These are phyloP conservation scores for Eutrema japonicum DNA, from an alignment of 345 rosid species.

Conservation along the genomic window DNA sequence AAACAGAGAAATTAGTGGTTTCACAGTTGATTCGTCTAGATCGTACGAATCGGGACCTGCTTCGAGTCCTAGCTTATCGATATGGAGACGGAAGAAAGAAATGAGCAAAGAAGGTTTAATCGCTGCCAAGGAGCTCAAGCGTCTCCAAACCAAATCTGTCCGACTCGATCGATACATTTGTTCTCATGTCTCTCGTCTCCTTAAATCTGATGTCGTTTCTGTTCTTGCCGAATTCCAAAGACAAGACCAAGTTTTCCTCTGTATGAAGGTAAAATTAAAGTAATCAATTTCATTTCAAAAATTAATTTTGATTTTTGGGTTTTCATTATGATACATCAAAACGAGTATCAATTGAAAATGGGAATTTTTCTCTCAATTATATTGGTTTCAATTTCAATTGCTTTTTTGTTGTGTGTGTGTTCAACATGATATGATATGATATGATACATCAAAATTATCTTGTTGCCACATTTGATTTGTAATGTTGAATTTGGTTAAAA, in stretches of 20 bases:
- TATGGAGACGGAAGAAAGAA: constrained; percentile 96
- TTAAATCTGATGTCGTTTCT: constrained; percentile 82
- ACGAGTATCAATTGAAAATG: background rate
- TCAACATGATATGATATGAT: too few species aligned
- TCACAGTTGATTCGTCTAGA: constrained; percentile 13
- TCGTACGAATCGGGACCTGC: constrained; percentile 47
- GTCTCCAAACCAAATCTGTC: constrained; percentile 60
- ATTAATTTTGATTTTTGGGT: background rate
- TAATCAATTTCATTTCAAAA: background rate
- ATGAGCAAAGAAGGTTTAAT: constrained; percentile 86
- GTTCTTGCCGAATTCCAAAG: constrained; percentile 92
- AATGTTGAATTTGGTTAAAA: background rate
- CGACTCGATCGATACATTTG: constrained; percentile 67
- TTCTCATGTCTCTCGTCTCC: constrained; percentile 79
- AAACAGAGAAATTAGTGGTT: background rate
- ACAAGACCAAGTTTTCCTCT: constrained; percentile 85
- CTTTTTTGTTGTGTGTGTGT: too few species aligned
- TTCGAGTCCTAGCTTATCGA: constrained; percentile 89
- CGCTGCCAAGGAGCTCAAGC: constrained; percentile 81
- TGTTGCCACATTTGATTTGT: background rate
- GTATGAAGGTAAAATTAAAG: constrained; percentile 68
- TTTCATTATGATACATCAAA: background rate
- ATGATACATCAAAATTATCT: too few species aligned
- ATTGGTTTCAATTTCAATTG: too few species aligned
- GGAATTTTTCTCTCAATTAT: too few species aligned